These are phyloP conservation scores for Candida coquimbonensis DNA, from an alignment of 805 yeast species.

Conservation along the genomic window DNA sequence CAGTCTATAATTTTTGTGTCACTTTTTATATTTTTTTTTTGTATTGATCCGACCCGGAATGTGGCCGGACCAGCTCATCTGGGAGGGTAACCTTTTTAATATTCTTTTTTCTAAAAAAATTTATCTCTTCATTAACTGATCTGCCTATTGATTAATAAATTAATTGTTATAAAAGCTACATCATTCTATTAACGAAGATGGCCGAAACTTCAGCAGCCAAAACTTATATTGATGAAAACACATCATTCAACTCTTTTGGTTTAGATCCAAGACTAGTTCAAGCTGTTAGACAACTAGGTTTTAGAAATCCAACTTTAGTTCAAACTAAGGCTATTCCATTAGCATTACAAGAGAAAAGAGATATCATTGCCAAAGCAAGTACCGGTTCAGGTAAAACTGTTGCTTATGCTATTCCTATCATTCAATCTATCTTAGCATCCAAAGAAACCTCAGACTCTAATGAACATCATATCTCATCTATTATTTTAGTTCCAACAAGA, in stretches of 20 bases:
- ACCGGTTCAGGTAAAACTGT: slow-evolving; percentile 97
- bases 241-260: slow-evolving; percentile 67
- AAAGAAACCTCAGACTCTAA: slow-evolving; percentile 23
- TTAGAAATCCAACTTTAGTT: slow-evolving; percentile 79
- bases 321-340: slow-evolving; percentile 90
- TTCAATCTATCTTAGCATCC: slow-evolving; percentile 61
- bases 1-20: background rate
- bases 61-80: slow-evolving; percentile 1
- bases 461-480: slow-evolving; percentile 25
- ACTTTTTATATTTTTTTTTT: background rate
- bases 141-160: no score
- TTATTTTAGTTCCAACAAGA: slow-evolving; percentile 86
- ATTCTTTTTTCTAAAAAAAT: background rate
- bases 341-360: slow-evolving; percentile 84
- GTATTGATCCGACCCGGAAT: background rate
- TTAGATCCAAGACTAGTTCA: slow-evolving; percentile 80
- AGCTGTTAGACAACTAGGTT: slow-evolving; percentile 76
- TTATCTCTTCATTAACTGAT: background rate
- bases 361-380: slow-evolving; percentile 86
- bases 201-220: slow-evolving; percentile 44
- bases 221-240: slow-evolving; percentile 64
- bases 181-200: slow-evolving; percentile 10
- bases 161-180: no score
- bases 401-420: slow-evolving; percentile 81
- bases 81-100: background rate